Evolutionary conservation across 768 basidiomycete species (phyloP).

Genomic region (Tephrocybe sp.): DNA sequence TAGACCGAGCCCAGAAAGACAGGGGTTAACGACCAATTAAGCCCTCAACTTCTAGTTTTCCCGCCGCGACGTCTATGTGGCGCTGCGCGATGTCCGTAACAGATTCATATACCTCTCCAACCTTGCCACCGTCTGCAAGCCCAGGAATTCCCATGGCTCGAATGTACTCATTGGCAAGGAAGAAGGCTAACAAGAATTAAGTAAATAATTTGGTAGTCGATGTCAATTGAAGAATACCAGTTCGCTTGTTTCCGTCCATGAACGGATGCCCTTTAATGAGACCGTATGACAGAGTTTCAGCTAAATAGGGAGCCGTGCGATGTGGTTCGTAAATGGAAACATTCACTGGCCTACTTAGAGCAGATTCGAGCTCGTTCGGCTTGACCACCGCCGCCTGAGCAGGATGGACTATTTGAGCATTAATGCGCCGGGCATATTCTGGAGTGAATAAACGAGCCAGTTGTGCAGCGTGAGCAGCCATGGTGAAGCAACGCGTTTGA

Average conservation of each 20-base stretch:
- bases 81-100: background rate
- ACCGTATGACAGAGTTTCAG: constrained; percentile 32
- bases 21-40: too few relatives aligned
- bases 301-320: constrained; percentile 22
- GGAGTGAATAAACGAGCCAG: too few relatives aligned
- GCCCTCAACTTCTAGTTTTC: constrained; percentile 4
- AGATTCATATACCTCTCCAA: constrained; percentile 2
- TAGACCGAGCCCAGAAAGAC: too few relatives aligned
- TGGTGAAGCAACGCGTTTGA: too few relatives aligned
- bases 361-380: constrained; percentile 31
- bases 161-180: constrained; percentile 2
- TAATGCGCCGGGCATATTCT: constrained; percentile 18
- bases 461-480: too few relatives aligned
- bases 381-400: constrained; percentile 26
- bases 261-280: constrained; percentile 26
- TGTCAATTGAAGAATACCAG: background rate
- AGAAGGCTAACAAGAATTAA: background rate
- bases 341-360: constrained; percentile 26
- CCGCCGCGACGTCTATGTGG: constrained; percentile 3
- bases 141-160: constrained; percentile 5
- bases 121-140: background rate
- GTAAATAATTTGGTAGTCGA: background rate
- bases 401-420: constrained; percentile 34
- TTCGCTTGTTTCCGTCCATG: constrained; percentile 2
- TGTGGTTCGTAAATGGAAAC: constrained; percentile 29